A percentile compares a stretch with the other conserved stretches of the same genome.
These are phyloP conservation scores for Berberis thunbergii DNA, from an alignment of 164 flowering plant species.

Conservation along the genomic window DNA sequence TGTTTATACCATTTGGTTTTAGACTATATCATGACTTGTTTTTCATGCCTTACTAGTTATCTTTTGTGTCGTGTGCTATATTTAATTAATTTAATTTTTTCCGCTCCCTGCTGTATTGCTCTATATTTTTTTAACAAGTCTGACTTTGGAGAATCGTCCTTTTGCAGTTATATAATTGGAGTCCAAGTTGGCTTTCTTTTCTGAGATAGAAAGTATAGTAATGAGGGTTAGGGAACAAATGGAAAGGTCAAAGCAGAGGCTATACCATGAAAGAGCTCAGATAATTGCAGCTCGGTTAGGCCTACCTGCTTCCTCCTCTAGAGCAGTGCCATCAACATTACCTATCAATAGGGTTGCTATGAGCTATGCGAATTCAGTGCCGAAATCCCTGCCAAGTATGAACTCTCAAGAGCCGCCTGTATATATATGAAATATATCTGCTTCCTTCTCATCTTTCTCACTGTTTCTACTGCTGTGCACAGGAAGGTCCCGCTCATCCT, in stretches of 20 bases:
- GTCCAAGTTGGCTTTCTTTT: slow-evolving; percentile 59
- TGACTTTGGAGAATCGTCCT: slow-evolving; percentile 4
- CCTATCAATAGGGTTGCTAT: slow-evolving; percentile 44
- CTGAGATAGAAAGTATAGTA: slow-evolving; percentile 58
- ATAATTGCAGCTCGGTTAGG: slow-evolving; percentile 87
- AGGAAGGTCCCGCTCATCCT: slow-evolving; percentile 37
- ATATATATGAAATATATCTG: slow-evolving; percentile 27
- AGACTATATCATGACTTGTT: too few species aligned
- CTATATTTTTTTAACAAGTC: background rate
- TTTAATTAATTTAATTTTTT: background rate
- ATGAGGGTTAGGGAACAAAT: slow-evolving; percentile 71
- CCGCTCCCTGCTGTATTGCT: background rate
- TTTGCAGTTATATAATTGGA: slow-evolving; percentile 83
- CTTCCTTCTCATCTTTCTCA: slow-evolving; percentile 24
- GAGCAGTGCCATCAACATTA: slow-evolving; percentile 36
- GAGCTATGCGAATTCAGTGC: slow-evolving; percentile 34
- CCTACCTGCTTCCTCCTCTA: slow-evolving; percentile 48
- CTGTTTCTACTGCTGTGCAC: slow-evolving; percentile 20
- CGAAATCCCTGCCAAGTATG: slow-evolving; percentile 41
- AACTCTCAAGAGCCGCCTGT: slow-evolving; percentile 21
- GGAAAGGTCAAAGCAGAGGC: slow-evolving; percentile 76
- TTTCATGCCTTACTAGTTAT: background rate
- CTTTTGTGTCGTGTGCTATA: background rate
- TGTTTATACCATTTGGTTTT: too few species aligned
- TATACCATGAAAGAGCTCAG: slow-evolving; percentile 81